Evolutionary conservation across 164 flowering plant genomes (phyloP), one percentile per base, ranked within the genome.

Genomic region (Liquidambar formosana): DNA sequence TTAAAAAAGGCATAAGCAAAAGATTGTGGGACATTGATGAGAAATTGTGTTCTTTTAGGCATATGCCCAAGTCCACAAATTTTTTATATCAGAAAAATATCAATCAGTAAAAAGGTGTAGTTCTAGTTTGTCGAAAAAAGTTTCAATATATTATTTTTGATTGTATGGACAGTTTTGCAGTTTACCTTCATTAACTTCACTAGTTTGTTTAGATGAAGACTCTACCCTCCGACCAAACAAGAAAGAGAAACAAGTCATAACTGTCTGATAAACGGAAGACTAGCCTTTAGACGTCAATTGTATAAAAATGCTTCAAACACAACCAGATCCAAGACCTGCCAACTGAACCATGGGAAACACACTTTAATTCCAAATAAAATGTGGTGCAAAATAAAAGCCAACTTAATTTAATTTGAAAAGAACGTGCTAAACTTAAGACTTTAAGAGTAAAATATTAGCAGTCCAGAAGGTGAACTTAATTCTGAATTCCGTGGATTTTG

Each of bases 241-340:
- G 72, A 71, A 81, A 70, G 85, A 60, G 70, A 84, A 86, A 74
- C 97, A 91, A 79, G 81, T 73, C 93, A 89, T 87, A 60, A 60
- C 78, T 74, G 66, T 66, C 21, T 41, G 65, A 68, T 41, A 33
- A 57, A 71, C 59, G 73, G 69, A 19, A 60, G 64, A 70, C 66
- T 26, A 65, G 59, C 70, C 43, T 57, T 65, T 57, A 52, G 48
- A 33, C 9, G 46, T 63, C 64, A 62, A 28, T 3, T 44, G 61
- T 13, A 44, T 21, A 57, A 47, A 53, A 64, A 57, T 51, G 64
- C 57, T 57, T 19, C 15, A 49, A n/a, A 41, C 5, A 11, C 53
- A 72, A 75, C 12, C 53, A 49, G 23, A 28, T 23, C 57, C 68
- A 19, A 60, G 13, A 23, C 67, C 65, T 28, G 65, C 61, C 48